A percentile compares a stretch with the other conserved stretches of the same genome.
phyloP scores from a whole-genome alignment of 176 grass and related monocot species.

The Oryza brachyantha region DNA sequence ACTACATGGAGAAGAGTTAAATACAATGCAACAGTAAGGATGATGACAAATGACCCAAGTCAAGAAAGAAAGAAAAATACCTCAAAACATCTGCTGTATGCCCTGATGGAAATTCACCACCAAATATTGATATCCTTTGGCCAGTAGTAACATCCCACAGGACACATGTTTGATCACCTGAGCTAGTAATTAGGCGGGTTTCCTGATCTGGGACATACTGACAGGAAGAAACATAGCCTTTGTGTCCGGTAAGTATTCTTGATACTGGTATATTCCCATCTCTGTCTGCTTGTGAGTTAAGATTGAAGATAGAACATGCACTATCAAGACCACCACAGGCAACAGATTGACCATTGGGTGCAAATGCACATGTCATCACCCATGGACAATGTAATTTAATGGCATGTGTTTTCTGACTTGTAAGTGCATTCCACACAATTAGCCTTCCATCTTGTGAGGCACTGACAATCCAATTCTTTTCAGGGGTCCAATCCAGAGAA shows the following conservation, averaged over 20 bases:
- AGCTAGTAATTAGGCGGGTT: constrained; percentile 79
- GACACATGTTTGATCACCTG: constrained; percentile 89
- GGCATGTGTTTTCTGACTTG: constrained; percentile 98
- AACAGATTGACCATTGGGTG: constrained; percentile 90
- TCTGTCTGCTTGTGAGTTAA: constrained; percentile 81
- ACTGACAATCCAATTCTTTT: constrained; percentile 98
- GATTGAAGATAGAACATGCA: constrained; percentile 98
- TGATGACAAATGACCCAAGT: constrained; percentile 1
- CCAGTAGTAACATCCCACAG: constrained; percentile 97
- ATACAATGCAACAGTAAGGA: neutral
- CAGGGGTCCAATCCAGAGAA: constrained; percentile 96
- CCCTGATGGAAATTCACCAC: constrained; percentile 97
- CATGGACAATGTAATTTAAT: constrained; percentile 95
- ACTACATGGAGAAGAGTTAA: neutral
- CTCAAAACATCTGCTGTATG: constrained; percentile 95
- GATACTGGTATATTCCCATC: constrained; percentile 86
- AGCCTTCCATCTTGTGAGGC: constrained; percentile 88
- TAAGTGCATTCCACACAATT: constrained; percentile 99
- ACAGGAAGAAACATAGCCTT: constrained; percentile 94
- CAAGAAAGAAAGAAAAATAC: constrained; percentile 40
- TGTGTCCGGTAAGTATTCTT: constrained; percentile 87
- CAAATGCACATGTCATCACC: constrained; percentile 97
- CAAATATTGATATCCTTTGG: constrained; percentile 93
- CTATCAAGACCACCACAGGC: constrained; percentile 98
- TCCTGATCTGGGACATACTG: constrained; percentile 94